Percentiles rank a stretch among this genome's conserved stretches.
Conservation (phyloP, 2,329 filamentous ascomycete species). For the Neoarthrinium moseri region DNA sequence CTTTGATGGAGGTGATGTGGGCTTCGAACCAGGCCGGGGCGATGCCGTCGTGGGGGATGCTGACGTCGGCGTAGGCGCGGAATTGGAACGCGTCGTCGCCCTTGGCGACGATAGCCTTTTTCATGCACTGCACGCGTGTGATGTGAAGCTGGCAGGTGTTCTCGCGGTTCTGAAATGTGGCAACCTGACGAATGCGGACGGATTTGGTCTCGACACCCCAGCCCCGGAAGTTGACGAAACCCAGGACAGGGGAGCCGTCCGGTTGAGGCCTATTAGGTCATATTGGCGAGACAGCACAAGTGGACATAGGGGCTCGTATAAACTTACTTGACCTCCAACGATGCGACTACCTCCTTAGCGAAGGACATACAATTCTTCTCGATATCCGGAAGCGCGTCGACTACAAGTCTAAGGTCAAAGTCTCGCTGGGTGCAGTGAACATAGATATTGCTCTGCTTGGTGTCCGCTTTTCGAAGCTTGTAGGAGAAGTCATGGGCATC, state of each 20-base stretch:
- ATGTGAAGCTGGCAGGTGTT: conserved; percentile 19
- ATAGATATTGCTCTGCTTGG: conserved; percentile 15
- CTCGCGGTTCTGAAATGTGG: conserved; percentile 13
- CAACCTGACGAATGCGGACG: conserved; percentile 22
- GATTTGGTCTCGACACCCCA: conserved; percentile 17
- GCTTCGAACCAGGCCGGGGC: conserved; percentile 24
- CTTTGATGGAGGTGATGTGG: conserved; percentile 18
- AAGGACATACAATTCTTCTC: conserved; percentile 17
- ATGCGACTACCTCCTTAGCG: conserved; percentile 20
- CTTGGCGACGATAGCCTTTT: not conserved
- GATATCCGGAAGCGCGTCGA: conserved; percentile 18
- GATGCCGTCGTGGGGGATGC: conserved; percentile 7
- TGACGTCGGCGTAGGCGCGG: conserved; percentile 8
- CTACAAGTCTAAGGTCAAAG: conserved; percentile 25
- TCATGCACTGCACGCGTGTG: conserved; percentile 26
- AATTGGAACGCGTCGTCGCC: conserved; percentile 8
- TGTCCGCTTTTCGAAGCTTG: conserved; percentile 11
- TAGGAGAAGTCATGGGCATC: conserved; percentile 19
- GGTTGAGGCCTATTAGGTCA: conserved; percentile 14
- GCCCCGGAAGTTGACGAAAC: conserved; percentile 18
- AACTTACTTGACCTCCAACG: conserved; percentile 24
- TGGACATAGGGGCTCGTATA: not conserved
- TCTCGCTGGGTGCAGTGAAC: conserved; percentile 24
- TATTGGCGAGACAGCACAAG: not conserved
- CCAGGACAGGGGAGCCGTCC: conserved; percentile 17